These are phyloP conservation scores for Pyrus pyrifolia DNA, from an alignment of 306 rosid genomes.

Conservation along the genomic window DNA sequence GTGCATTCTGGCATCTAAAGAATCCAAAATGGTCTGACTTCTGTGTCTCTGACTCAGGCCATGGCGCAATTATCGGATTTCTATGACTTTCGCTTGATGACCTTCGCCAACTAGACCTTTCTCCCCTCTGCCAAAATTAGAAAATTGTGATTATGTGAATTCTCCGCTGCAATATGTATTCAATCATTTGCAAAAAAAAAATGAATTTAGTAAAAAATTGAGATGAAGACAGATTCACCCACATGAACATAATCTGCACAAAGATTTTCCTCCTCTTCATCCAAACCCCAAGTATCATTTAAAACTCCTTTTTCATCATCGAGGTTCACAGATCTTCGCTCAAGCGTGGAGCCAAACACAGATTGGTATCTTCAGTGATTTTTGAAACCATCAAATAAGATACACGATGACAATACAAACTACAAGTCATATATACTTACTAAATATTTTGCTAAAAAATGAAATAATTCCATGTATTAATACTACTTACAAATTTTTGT, in stretches of 20 bases:
- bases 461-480: not conserved
- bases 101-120: slow-evolving; percentile 17
- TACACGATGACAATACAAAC: slow-evolving; percentile 8
- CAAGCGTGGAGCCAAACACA: slow-evolving; percentile 57
- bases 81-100: slow-evolving; percentile 30
- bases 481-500: slow-evolving; percentile 59
- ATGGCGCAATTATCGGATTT: slow-evolving; percentile 23
- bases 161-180: slow-evolving; percentile 4
- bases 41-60: slow-evolving; percentile 29
- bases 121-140: slow-evolving; percentile 36
- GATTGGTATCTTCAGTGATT: slow-evolving; percentile 43
- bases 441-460: not conserved
- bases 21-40: slow-evolving; percentile 44
- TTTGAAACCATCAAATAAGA: slow-evolving; percentile 18
- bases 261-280: slow-evolving; percentile 22
- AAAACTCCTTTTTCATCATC: slow-evolving; percentile 24
- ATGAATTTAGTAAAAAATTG: not conserved
- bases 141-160: not conserved
- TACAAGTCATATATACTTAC: not conserved
- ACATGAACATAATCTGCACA: slow-evolving; percentile 41
- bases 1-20: slow-evolving; percentile 46
- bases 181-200: not conserved
- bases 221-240: slow-evolving; percentile 21
- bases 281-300: slow-evolving; percentile 12
- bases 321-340: slow-evolving; percentile 24